Base-by-base conservation (phyloP, 148 eudicot species). In the Rhododendron vialii region DNA sequence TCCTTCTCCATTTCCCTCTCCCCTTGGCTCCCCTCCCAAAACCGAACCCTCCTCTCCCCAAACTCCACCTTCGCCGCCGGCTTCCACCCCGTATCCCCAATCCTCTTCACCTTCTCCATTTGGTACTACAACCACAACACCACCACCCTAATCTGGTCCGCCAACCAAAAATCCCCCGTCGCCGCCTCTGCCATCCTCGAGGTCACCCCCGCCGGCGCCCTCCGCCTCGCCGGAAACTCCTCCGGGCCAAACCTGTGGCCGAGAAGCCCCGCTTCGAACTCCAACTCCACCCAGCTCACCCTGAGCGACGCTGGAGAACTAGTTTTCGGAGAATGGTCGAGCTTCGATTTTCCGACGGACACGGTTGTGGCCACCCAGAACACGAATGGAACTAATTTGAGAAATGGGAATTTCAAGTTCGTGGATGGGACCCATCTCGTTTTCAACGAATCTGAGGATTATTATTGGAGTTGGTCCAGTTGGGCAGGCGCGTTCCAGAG, bases 51-150 rank as follows among this genome's bases (percentile, higher is more conserved):
- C 35, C 13, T 91, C 35, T 95, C 98, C 48, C 90, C 90, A 33
- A 88, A 87, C 89, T 86, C 94, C 48, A 65, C 81, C 84, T 95
- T 95, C 76, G 87, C 96, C 24, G 95, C 96, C 45, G 95, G 98
- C 0, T 95, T 95, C 78, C 90, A 10, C 24, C 88, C 85, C 8
- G 78, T 69, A 51, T 84, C 87, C 10, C 57, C 89, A 22, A 81
- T 63, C 38, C 90, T 85, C 75, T 92, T 51, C 90, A 85, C 63
- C 78, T 95, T 95, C 92, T 91, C 95, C 13, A 71, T 93, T 69
- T 92, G 94, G 94, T 95, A 91, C 89, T 1, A 53, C 79, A 89
- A 86, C 33, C 73, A 65, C 33, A 65, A 65, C 33, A 65, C 4
- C 73, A n/a, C 73, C 71, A 65, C 71, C 33, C 2, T 86, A 22